Evolutionary conservation across 2,329 filamentous ascomycete genomes (phyloP).

Genomic region (Tolypocladium ophioglossoides): DNA sequence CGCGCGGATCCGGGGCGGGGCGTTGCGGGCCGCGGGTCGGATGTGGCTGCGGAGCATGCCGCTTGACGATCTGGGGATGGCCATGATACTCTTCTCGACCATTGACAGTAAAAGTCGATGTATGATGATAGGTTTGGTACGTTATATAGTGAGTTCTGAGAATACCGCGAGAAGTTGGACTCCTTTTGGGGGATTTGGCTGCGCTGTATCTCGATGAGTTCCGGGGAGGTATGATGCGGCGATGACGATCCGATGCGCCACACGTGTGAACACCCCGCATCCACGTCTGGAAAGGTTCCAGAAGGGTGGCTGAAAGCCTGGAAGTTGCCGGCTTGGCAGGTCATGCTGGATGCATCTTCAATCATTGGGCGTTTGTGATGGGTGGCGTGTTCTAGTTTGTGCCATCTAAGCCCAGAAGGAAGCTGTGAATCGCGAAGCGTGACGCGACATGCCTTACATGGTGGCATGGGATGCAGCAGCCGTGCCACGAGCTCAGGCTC

Average conservation of each 20-base stretch:
- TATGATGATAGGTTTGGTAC: not conserved
- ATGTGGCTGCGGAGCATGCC: conserved; percentile 6
- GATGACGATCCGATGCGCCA: not conserved
- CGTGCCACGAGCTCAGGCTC: too few species aligned
- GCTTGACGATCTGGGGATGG: conserved; percentile 5
- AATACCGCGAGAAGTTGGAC: not conserved
- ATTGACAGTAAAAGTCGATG: not conserved
- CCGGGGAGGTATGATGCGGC: not conserved
- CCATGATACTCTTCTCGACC: not conserved
- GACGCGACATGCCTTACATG: too few species aligned
- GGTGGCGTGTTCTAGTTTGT: too few species aligned
- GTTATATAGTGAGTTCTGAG: not conserved
- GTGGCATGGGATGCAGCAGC: too few species aligned
- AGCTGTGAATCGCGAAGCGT: too few species aligned
- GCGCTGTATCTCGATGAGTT: not conserved
- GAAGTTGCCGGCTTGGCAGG: not conserved
- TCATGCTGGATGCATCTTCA: too few species aligned
- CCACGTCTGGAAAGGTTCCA: not conserved
- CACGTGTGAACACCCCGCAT: not conserved
- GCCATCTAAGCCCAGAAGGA: too few species aligned
- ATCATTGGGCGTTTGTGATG: too few species aligned
- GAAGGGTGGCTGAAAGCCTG: not conserved
- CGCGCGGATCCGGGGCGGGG: conserved; percentile 1
- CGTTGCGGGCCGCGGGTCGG: conserved; percentile 3
- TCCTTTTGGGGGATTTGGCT: not conserved